Base-by-base conservation (phyloP, 2,329 filamentous ascomycete genomes). In the Hypoxylon sp. region DNA sequence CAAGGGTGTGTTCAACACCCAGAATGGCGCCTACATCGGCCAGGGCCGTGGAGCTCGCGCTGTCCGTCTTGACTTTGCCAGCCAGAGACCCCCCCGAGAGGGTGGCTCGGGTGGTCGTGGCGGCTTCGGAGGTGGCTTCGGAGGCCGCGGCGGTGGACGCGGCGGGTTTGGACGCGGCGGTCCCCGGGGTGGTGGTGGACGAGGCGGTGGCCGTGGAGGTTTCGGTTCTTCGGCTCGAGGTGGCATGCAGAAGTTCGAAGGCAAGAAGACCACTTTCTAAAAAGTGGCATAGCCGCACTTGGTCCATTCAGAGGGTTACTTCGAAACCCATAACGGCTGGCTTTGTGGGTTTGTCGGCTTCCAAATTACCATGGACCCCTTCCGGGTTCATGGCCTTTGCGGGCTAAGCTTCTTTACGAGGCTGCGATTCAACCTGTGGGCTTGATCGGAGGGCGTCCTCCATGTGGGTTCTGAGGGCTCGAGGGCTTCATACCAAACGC, bases 11-110 rank as follows among this genome's bases (percentile, higher is more conserved):
- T 86, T 91, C 68, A 82, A 88, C 68, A 79, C 81, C 55, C 83
- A 91, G 74, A 88, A 90, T 68, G 91, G 91, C 64, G 80, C 81
- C 53, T 76, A 83, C 58, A 81, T 86, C 62, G 83, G 84, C 48
- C 74, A 78, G 65, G 87, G 91, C 58, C 83, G 95, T 68, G 83
- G 81, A 64, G 86, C 90, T 54, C 91, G 93, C 69, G 76, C 84
- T 49, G 81, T 97, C 67, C 90, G 93, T 69, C 87, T 97, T 50
- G 93, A 97, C 83, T 97, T 83, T 76, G 89, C 90, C 65, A 79
- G 83, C 63, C 85, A 88, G 68, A 88, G 89, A 66, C 81, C 82
- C 67, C 82, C 82, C 66, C 83, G 83, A 75, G 82, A 84, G 48
- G 82, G 82, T 64, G 78, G 74, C 59, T 72, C 73, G 62, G 74